Percentiles rank a stretch among this genome's conserved stretches.
Conservation (phyloP, 2,329 filamentous ascomycete species). For the Calonectria pteridis region DNA sequence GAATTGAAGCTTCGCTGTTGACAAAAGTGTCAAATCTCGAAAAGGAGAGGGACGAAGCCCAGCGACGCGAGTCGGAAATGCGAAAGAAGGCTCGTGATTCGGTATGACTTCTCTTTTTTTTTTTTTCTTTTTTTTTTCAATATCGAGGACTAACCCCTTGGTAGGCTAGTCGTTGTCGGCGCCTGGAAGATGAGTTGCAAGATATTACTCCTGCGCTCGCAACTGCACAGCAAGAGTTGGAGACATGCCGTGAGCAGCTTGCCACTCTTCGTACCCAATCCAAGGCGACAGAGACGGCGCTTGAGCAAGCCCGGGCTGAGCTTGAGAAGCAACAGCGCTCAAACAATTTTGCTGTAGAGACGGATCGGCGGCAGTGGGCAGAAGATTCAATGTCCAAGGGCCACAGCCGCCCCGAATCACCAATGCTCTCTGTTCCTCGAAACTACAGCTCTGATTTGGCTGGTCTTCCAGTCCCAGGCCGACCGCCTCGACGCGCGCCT, state of each 20-base stretch:
- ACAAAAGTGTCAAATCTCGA: conserved; percentile 83
- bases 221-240: conserved; percentile 73
- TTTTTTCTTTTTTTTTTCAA: not conserved
- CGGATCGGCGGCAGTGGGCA: conserved; percentile 63
- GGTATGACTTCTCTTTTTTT: conserved; percentile 61
- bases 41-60: conserved; percentile 89
- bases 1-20: conserved; percentile 88
- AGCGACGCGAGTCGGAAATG: conserved; percentile 86
- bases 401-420: conserved; percentile 67
- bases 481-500: conserved; percentile 46
- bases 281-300: conserved; percentile 73
- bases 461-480: conserved; percentile 56
- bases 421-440: conserved; percentile 62
- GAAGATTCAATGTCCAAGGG: conserved; percentile 62
- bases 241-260: conserved; percentile 69
- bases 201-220: conserved; percentile 73
- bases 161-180: conserved; percentile 73
- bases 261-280: conserved; percentile 74
- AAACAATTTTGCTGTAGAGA: conserved; percentile 50
- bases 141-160: conserved; percentile 31
- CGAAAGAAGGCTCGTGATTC: conserved; percentile 90
- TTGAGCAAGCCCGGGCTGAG: conserved; percentile 66
- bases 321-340: conserved; percentile 62
- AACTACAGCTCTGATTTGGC: conserved; percentile 68
- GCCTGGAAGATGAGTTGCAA: conserved; percentile 87